Evolutionary conservation across 2,329 filamentous ascomycete genomes (phyloP).

Genomic region (Incumbomyces delicatus): DNA sequence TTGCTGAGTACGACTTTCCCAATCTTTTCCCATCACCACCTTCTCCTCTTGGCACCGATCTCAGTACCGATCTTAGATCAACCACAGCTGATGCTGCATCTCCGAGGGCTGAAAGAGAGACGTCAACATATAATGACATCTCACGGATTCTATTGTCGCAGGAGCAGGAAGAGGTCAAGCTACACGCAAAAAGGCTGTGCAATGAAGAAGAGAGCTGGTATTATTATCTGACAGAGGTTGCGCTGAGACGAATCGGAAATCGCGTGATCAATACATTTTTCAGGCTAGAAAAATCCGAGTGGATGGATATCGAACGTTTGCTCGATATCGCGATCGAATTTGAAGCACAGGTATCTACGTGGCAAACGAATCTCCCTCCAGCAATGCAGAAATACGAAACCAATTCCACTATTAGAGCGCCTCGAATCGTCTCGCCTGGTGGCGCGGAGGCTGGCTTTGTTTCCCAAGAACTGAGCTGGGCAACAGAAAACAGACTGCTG

Average conservation of each 20-base stretch:
- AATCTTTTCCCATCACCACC: constrained; percentile 25
- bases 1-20: constrained; percentile 29
- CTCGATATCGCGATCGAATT: constrained; percentile 24
- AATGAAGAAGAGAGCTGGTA: constrained; percentile 33
- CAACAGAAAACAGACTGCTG: constrained; percentile 21
- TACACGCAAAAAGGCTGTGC: constrained; percentile 12
- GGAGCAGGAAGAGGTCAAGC: constrained; percentile 4
- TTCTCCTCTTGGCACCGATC: constrained; percentile 9
- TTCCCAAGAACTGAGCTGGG: constrained; percentile 24
- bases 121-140: background rate
- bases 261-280: constrained; percentile 31
- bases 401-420: constrained; percentile 10
- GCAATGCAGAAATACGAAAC: constrained; percentile 22
- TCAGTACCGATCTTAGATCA: background rate
- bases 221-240: constrained; percentile 37
- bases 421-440: background rate
- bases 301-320: constrained; percentile 21
- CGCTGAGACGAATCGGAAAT: constrained; percentile 34
- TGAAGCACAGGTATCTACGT: constrained; percentile 22
- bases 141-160: background rate
- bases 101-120: background rate
- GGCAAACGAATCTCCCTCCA: constrained; percentile 23
- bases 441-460: constrained; percentile 10
- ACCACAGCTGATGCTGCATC: background rate
- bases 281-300: constrained; percentile 13